phyloP scores from a whole-genome alignment of 345 rosid species.

The Alliaria petiolata region DNA sequence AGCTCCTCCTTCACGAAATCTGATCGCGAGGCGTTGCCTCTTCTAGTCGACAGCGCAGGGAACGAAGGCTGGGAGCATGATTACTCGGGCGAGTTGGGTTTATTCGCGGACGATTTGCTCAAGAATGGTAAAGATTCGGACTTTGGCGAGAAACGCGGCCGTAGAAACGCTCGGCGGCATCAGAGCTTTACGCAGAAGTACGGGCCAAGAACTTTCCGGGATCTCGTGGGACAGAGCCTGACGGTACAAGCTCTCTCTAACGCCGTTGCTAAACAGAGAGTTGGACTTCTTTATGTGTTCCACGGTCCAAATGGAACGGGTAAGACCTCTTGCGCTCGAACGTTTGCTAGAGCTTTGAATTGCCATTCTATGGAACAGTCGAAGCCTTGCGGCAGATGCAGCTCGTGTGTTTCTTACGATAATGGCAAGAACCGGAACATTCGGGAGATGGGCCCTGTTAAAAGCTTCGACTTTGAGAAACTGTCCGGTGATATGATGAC shows the following conservation, averaged over 20 bases:
- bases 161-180: constrained; percentile 47
- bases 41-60: constrained; percentile 60
- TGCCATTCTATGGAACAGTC: constrained; percentile 71
- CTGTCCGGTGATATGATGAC: constrained; percentile 54
- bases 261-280: constrained; percentile 66
- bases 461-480: constrained; percentile 65
- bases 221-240: constrained; percentile 84
- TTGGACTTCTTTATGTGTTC: constrained; percentile 85
- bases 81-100: constrained; percentile 91
- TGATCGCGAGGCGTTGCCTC: constrained; percentile 63
- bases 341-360: constrained; percentile 86
- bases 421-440: constrained; percentile 67
- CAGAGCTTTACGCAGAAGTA: constrained; percentile 85
- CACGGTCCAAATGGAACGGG: constrained; percentile 99
- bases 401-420: constrained; percentile 68
- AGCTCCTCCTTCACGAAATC: constrained; percentile 51
- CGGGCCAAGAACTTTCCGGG: constrained; percentile 68
- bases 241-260: constrained; percentile 87
- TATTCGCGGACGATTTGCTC: constrained; percentile 75
- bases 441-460: constrained; percentile 80
- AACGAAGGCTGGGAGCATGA: constrained; percentile 83
- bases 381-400: constrained; percentile 80
- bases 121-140: constrained; percentile 65
- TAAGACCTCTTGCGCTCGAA: constrained; percentile 89
- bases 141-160: constrained; percentile 45